phyloP scores from a whole-genome alignment of 2,329 filamentous ascomycete species.

The Phialophora expanda region DNA sequence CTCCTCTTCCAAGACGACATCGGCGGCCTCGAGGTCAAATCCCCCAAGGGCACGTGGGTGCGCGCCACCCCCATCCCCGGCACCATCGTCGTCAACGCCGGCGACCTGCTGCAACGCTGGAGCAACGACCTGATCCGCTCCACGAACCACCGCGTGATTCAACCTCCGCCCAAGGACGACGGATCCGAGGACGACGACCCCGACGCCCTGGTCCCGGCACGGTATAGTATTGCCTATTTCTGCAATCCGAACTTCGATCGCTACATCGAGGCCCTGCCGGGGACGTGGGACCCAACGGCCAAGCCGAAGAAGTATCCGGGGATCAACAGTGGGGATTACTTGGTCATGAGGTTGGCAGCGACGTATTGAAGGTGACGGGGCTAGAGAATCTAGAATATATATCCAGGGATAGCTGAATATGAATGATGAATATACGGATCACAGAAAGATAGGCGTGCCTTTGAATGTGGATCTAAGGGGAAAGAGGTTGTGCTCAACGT shows the following conservation, averaged over 20 bases:
- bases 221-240: conserved; percentile 91
- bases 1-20: conserved; percentile 62
- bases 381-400: no score
- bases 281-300: conserved; percentile 64
- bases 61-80: conserved; percentile 81
- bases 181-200: conserved; percentile 51
- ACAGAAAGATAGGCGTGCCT: no score
- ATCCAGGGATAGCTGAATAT: no score
- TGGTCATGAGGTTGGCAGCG: conserved; percentile 75
- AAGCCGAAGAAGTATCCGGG: conserved; percentile 73
- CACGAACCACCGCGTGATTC: conserved; percentile 86
- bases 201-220: conserved; percentile 62
- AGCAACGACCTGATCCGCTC: conserved; percentile 90
- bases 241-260: conserved; percentile 83
- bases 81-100: conserved; percentile 87
- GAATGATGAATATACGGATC: no score
- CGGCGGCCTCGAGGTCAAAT: conserved; percentile 66
- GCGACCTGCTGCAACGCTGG: conserved; percentile 84
- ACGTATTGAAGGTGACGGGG: conserved; percentile 61
- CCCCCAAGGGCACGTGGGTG: conserved; percentile 77
- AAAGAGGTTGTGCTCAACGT: no score
- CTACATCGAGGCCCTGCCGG: conserved; percentile 78
- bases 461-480: no score
- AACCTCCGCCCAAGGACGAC: conserved; percentile 64
- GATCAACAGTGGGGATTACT: conserved; percentile 79